Base-by-base conservation (phyloP, 441 rosid genomes). In the Aquilaria agallochum region DNA sequence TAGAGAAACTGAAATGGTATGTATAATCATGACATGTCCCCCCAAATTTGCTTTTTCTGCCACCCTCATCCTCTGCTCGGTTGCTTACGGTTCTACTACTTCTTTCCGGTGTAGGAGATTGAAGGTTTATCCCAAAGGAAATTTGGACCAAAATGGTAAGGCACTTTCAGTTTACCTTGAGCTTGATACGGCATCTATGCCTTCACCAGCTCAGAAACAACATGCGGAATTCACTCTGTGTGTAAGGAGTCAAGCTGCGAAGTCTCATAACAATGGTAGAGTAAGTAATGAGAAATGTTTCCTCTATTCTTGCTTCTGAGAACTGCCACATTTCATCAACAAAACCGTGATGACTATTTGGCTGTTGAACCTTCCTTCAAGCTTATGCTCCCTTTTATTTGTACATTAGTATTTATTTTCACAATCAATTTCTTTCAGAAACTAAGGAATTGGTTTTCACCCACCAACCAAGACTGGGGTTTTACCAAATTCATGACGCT, bases 171-270 rank as follows among this genome's bases (percentile, higher is more conserved):
- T 60, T 5, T 65, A n/a, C 45, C 8, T 71, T 8, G 20, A 12
- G 30, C 36, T 60, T 2, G 34, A 44, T 9, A 63, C 51, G 5
- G 49, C 66, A 7, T 20, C 15, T 1, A 51, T 5, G 49, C 55
- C 47, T 44, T 58, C 66, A 3, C 50, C 36, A 9, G 56, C 47
- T 57, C 34, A 64, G 40, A 61, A 55, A 47, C 40, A 56, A 2
- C 31, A 71, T 47, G 59, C 63, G 11, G 40, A 56, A 3, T 65
- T 14, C 62, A 70, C 14, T 45, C 46, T 70, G 2, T 50, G 62
- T 3, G 58, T 70, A 44, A 34, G 59, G 40, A 56, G 64, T 53
- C 74, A 65, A 62, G 31, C 40, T 36, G 42, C 4, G 5, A 36
- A 36, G 5, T 36, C 42, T 4, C 42, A 1, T 1, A 20, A 20